These are phyloP conservation scores for Diutina ranongensis DNA, from an alignment of 1,139 yeast species.

Conservation along the genomic window DNA sequence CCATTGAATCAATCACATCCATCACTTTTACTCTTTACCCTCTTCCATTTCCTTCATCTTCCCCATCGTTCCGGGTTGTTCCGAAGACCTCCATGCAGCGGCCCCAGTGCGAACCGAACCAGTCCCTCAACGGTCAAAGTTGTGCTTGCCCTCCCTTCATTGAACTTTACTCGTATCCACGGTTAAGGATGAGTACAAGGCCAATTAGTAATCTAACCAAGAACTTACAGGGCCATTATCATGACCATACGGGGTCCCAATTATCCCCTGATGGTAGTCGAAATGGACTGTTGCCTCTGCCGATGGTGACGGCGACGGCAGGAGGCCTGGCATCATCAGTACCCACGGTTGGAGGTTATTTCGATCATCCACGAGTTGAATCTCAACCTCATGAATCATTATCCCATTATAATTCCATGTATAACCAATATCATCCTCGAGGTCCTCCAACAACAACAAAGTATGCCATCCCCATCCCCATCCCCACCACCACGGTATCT, in stretches of 20 bases:
- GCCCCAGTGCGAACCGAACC: not conserved
- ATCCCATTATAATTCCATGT: conserved; percentile 3
- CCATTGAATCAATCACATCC: no score
- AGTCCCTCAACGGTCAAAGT: not conserved
- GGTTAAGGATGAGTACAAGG: not conserved
- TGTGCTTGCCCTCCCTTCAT: not conserved
- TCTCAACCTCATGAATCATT: not conserved
- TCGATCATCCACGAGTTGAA: not conserved
- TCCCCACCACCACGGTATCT: conserved; percentile 4
- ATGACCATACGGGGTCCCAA: not conserved
- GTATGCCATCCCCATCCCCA: conserved; percentile 5
- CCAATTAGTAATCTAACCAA: conserved; percentile 5
- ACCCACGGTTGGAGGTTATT: not conserved
- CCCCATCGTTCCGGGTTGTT: not conserved
- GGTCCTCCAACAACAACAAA: not conserved
- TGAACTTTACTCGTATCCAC: not conserved
- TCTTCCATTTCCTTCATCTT: not conserved
- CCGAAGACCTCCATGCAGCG: not conserved
- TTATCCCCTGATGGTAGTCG: not conserved
- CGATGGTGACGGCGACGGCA: not conserved
- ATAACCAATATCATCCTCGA: not conserved
- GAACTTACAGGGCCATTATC: conserved; percentile 2
- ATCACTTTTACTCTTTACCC: not conserved
- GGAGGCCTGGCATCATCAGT: conserved; percentile 1
- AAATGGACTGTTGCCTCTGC: not conserved